Evolutionary conservation across 192 early-diverging fungal species (phyloP), one percentile per base, ranked within the genome.

Genomic region (Backusella mclennaniae): DNA sequence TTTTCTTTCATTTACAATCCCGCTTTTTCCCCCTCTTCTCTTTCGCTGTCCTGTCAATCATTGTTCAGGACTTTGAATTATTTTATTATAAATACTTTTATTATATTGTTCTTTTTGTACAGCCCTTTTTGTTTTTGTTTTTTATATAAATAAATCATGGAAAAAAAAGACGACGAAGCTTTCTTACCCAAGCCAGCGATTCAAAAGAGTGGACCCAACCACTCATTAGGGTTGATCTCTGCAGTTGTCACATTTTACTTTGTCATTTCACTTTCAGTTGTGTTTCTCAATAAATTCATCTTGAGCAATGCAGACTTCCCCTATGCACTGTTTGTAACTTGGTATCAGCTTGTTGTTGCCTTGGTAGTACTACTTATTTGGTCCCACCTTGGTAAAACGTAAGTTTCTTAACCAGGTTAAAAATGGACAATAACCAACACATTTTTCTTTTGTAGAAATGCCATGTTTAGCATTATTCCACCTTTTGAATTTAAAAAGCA

Each of bases 271-370:
- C 77, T 91, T 35, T 82, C 90, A 4, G 89, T 91, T n/a, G 90
- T 91, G 29, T 91, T 91, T 66, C 77, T 91, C 33, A 91, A 91
- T 76, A 91, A 91, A 84, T 85, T 84, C 72, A 91, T 91, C 73
- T 78, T 91, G 68, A 87, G 84, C n/a, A 70, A 70, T 31, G 84
- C 89, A 8, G 88, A 89, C 14, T 91, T 91, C 67, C 88, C 90
- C 9, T 91, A 85, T 78, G 88, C 90, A 38, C 79, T 90, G 56
- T 91, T 90, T 63, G 90, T 91, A 33, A 91, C 90, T 12, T 90
- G 89, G 83, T 91, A 81, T 74, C 90, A 91, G 66, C 77, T 91
- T 14, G 39, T 90, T 19, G 89, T 90, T 2, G 90, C 90, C 0
- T 72, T 91, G 21, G 76, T 79, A 2, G 53, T 91, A 6, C 63